phyloP scores from a whole-genome alignment of 2,329 filamentous ascomycete genomes.

The Colletotrichum agaves region DNA sequence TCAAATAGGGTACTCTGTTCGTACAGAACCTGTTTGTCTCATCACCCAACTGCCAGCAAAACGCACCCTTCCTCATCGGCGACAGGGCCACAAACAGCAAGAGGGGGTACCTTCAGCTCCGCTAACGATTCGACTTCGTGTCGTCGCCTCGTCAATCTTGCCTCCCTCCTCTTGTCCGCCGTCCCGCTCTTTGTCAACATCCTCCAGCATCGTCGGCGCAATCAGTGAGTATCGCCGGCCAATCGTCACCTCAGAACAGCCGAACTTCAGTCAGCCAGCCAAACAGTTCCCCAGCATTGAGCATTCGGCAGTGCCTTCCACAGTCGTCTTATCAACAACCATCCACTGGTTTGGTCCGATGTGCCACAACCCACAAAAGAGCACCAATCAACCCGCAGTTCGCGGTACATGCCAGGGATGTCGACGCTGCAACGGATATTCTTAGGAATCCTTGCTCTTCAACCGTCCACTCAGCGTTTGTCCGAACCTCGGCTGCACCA shows the following conservation, averaged over 20 bases:
- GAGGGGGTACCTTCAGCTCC: neutral
- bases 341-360: neutral
- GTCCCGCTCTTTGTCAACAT: neutral
- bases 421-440: neutral
- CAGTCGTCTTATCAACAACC: slow-evolving; percentile 20
- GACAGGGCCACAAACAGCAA: slow-evolving; percentile 4
- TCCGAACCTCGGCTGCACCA: slow-evolving; percentile 31
- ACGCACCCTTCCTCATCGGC: slow-evolving; percentile 26
- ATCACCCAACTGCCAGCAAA: neutral
- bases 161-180: neutral
- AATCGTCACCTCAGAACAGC: slow-evolving; percentile 1
- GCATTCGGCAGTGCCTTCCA: neutral
- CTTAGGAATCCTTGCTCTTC: neutral
- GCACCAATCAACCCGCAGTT: neutral
- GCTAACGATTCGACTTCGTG: neutral
- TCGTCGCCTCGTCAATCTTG: neutral
- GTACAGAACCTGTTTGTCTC: neutral
- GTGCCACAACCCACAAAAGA: slow-evolving; percentile 2
- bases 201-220: neutral
- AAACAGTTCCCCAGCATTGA: neutral
- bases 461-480: slow-evolving; percentile 10
- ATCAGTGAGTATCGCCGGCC: neutral
- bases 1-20: neutral
- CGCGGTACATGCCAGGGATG: neutral
- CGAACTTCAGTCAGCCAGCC: slow-evolving; percentile 7